These are phyloP conservation scores for Lagenidium giganteum DNA, from an alignment of 352 stramenopile species.

Conservation along the genomic window DNA sequence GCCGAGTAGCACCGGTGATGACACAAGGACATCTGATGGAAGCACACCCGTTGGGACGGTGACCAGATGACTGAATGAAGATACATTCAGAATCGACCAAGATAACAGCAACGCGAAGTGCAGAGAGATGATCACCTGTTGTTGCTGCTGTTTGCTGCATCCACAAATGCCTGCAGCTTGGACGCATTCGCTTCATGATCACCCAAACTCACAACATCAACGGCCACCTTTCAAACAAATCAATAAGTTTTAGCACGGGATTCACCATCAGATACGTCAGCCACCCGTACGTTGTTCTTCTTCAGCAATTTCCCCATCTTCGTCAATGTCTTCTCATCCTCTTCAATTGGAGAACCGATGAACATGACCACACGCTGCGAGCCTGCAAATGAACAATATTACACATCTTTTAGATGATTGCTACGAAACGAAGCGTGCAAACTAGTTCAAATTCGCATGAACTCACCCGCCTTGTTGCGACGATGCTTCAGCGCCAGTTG, in stretches of 20 bases:
- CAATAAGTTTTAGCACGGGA: not conserved
- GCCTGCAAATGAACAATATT: slow-evolving; percentile 19
- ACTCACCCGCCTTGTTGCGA: slow-evolving; percentile 95
- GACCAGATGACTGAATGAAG: slow-evolving; percentile 86
- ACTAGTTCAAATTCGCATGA: not conserved
- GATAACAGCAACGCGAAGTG: too few species aligned
- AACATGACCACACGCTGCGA: slow-evolving; percentile 95
- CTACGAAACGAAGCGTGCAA: not conserved
- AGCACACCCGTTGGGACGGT: slow-evolving; percentile 95
- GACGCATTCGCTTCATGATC: slow-evolving; percentile 89
- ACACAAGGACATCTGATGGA: slow-evolving; percentile 97
- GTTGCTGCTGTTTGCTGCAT: slow-evolving; percentile 92
- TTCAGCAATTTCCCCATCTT: slow-evolving; percentile 98
- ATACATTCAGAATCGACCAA: too few species aligned
- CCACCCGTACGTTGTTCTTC: slow-evolving; percentile 94
- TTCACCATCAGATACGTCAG: not conserved
- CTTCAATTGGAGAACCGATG: slow-evolving; percentile 91
- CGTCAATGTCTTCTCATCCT: slow-evolving; percentile 87
- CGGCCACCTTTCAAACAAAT: slow-evolving; percentile 75
- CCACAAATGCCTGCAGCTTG: slow-evolving; percentile 89
- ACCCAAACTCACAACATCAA: slow-evolving; percentile 98
- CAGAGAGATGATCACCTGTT: too few species aligned
- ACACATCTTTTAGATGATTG: not conserved
- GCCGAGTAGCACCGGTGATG: slow-evolving; percentile 91
- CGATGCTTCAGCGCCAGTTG: slow-evolving; percentile 98